Base-by-base conservation (phyloP, 1,284 basidiomycete species). In the Melampsora larici-populina region DNA sequence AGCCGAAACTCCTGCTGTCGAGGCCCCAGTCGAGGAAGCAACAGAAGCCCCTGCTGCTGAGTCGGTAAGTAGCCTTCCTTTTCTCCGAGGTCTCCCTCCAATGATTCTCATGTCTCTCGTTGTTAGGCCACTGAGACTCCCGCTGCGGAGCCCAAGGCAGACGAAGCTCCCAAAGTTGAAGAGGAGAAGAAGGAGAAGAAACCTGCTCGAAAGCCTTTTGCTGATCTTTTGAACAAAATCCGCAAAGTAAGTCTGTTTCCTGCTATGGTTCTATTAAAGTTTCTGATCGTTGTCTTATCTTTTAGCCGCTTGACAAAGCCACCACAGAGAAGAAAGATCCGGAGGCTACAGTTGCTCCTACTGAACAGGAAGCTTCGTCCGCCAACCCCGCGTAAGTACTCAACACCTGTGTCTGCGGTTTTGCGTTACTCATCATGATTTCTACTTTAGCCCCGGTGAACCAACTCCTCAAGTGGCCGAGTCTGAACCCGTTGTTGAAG, bases 111-210 rank as follows among this genome's bases (percentile, higher is more conserved):
- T 31, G 18, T 9, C 9, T 8, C 3, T 33, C 11, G 8, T 33
- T 21, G 7, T 26, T 29, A 64, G 62, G 21, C 62, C 29, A 8
- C 6, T 33, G 62, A 64, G 33, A 33, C 26, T 36, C 62, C 62
- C 11, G 65, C 24, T 31, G 65, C 24, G 2, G 36, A 67, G 13
- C 2, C 65, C 21, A 40, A 36, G 7, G 26, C 40, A 21, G 31
- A 24, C 24, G 74, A 77, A 62, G 66, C 24, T 36, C 29, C 55
- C 7, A 77, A 78, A 24, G 36, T 48, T 31, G 70, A 71, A 40
- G 75, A 78, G 24, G 75, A 78, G 1, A 70, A 78, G 68, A 64
- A 64, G 33, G 75, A 78, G 58, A 78, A 78, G 60, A 78, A 78
- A 26, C 65, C 49, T 26, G 21, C 67, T 24, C 55, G 67, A 13